Percentiles rank a stretch among this genome's conserved stretches.
These are phyloP conservation scores for Cicer judaicum DNA, from an alignment of 306 rosid species.

Conservation along the genomic window DNA sequence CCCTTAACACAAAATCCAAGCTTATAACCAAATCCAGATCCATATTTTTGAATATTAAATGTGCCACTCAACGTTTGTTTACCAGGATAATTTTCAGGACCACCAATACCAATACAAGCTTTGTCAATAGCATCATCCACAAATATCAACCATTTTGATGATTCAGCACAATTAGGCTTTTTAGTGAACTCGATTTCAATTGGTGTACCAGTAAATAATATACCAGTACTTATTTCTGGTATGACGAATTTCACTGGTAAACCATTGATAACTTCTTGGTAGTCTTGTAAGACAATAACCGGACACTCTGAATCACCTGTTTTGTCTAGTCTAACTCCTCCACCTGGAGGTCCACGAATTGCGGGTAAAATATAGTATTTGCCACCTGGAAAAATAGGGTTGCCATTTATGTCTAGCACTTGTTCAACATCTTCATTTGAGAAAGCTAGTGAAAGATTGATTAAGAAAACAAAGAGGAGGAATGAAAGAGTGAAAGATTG, in stretches of 20 bases:
- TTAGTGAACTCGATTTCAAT: not conserved
- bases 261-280: not conserved
- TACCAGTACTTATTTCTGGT: not conserved
- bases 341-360: not conserved
- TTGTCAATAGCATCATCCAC: not conserved
- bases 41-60: conserved; percentile 3
- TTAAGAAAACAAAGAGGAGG: conserved; percentile 9
- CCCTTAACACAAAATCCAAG: conserved; percentile 17
- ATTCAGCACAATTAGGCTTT: conserved; percentile 9
- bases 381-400: not conserved
- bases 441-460: conserved; percentile 5
- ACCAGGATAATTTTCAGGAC: conserved; percentile 48
- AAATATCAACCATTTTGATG: conserved; percentile 16
- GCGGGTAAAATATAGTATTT: not conserved
- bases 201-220: conserved; percentile 23
- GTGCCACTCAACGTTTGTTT: not conserved
- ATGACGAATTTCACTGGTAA: not conserved
- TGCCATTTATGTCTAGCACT: not conserved
- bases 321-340: not conserved
- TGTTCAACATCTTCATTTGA: not conserved
- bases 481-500: not conserved
- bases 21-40: not conserved
- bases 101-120: conserved; percentile 49
- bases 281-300: not conserved
- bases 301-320: not conserved